Conservation (phyloP, 495 filamentous ascomycete species). For the Penicillium chermesinum region DNA sequence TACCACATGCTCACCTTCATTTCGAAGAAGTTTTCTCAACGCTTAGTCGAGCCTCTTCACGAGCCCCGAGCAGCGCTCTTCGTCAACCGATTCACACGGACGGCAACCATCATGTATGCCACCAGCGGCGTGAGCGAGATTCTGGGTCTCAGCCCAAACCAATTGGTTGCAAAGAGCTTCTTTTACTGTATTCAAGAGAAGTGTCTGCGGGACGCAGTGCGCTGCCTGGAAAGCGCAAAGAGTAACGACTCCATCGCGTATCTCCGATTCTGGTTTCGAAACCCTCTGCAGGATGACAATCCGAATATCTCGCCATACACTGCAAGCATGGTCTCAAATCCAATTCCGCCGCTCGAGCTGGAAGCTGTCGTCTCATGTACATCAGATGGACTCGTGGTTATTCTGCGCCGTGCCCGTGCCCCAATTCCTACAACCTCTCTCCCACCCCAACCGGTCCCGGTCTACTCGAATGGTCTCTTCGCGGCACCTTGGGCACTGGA, state of each 20-base stretch:
- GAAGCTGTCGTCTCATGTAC: slow-evolving; percentile 89
- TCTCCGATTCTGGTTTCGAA: slow-evolving; percentile 80
- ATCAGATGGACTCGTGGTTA: slow-evolving; percentile 81
- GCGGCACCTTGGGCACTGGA: slow-evolving; percentile 71
- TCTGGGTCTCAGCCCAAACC: slow-evolving; percentile 54
- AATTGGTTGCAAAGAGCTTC: slow-evolving; percentile 20
- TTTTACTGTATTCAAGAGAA: slow-evolving; percentile 25
- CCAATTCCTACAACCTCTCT: slow-evolving; percentile 50
- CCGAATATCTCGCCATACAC: slow-evolving; percentile 11
- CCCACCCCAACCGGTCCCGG: slow-evolving; percentile 33
- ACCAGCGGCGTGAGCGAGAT: slow-evolving; percentile 69
- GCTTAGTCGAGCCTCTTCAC: slow-evolving; percentile 53
- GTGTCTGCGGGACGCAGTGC: slow-evolving; percentile 67
- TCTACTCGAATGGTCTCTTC: slow-evolving; percentile 62
- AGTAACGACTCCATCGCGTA: slow-evolving; percentile 94
- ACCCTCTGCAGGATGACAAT: slow-evolving; percentile 53
- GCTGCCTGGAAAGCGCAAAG: slow-evolving; percentile 78
- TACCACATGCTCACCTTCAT: slow-evolving; percentile 89
- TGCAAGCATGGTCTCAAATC: background rate
- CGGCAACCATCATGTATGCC: slow-evolving; percentile 80
- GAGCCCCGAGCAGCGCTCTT: slow-evolving; percentile 83
- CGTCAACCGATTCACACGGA: slow-evolving; percentile 81
- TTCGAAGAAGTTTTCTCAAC: slow-evolving; percentile 72
- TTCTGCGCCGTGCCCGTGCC: slow-evolving; percentile 70
- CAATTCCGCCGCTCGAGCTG: slow-evolving; percentile 51